A percentile compares a stretch with the other conserved stretches of the same genome.
These are phyloP conservation scores for Saccharomycopsis malanga DNA, from an alignment of 805 yeast species.

Conservation along the genomic window DNA sequence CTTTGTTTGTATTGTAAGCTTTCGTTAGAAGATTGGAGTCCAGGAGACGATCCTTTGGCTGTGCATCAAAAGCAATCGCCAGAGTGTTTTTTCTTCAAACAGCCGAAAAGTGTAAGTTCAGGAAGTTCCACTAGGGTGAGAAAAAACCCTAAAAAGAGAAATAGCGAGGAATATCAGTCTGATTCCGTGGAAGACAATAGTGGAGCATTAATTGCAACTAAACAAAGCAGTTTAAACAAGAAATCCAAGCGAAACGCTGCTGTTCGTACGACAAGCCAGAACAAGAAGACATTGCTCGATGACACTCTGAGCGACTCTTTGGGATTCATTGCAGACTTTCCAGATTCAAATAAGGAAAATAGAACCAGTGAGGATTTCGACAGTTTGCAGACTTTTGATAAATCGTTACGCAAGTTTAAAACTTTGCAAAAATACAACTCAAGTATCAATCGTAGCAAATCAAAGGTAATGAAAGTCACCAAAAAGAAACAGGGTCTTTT, in stretches of 20 bases:
- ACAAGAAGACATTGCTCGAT: constrained; percentile 13
- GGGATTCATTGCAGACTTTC: constrained; percentile 2
- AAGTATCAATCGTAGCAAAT: constrained; percentile 5
- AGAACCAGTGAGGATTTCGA: constrained; percentile 16
- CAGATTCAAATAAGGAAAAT: constrained; percentile 10
- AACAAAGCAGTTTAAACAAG: not conserved
- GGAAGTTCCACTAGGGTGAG: not conserved
- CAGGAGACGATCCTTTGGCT: constrained; percentile 50
- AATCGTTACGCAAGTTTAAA: constrained; percentile 15
- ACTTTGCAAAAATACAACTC: constrained; percentile 16
- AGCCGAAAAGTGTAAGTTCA: not conserved
- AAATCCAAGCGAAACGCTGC: not conserved
- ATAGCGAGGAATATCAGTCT: not conserved
- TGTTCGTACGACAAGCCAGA: not conserved
- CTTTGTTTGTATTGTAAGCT: constrained; percentile 60
- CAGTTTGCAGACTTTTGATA: constrained; percentile 11
- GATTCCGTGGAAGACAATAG: not conserved
- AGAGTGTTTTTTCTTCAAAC: constrained; percentile 35
- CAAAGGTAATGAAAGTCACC: constrained; percentile 16
- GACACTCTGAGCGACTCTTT: constrained; percentile 20
- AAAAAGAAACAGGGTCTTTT: constrained; percentile 17
- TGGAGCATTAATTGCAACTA: constrained; percentile 9
- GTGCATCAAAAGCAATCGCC: constrained; percentile 47
- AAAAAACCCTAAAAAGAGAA: not conserved
- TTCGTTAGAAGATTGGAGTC: constrained; percentile 67